phyloP scores from a whole-genome alignment of 73 alveolate species.

The Uronychia binucleata region DNA sequence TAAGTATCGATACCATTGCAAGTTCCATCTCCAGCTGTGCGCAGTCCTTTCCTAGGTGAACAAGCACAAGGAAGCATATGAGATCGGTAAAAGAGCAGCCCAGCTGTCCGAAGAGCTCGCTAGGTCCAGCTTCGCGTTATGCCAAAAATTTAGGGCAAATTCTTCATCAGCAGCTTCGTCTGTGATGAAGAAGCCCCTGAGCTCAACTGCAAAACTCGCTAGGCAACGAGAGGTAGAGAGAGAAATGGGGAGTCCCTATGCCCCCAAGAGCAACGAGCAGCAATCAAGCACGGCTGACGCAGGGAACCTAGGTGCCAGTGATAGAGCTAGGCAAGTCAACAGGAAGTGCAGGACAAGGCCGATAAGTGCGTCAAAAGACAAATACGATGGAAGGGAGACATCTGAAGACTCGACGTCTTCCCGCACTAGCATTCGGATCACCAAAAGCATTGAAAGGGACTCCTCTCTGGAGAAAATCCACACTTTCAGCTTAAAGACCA shows the following conservation, averaged over 20 bases:
- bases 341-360: background rate
- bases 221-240: background rate
- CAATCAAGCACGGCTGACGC: background rate
- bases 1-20: constrained; percentile 57
- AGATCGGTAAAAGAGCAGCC: constrained; percentile 32
- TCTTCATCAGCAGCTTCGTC: background rate
- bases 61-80: constrained; percentile 34
- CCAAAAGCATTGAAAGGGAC: background rate
- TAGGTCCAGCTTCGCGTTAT: background rate
- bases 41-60: constrained; percentile 46
- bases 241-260: background rate
- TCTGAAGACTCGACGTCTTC: background rate
- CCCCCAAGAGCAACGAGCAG: background rate
- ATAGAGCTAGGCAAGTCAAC: background rate
- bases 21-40: constrained; percentile 40
- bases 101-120: background rate
- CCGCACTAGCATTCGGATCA: background rate
- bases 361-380: background rate
- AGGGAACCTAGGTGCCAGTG: background rate
- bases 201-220: background rate
- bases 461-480: constrained; percentile 36
- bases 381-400: background rate
- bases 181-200: background rate
- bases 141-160: background rate
- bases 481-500: constrained; percentile 24